Base-by-base conservation (phyloP, 768 basidiomycete species). In the Melanogaster broomeanus region DNA sequence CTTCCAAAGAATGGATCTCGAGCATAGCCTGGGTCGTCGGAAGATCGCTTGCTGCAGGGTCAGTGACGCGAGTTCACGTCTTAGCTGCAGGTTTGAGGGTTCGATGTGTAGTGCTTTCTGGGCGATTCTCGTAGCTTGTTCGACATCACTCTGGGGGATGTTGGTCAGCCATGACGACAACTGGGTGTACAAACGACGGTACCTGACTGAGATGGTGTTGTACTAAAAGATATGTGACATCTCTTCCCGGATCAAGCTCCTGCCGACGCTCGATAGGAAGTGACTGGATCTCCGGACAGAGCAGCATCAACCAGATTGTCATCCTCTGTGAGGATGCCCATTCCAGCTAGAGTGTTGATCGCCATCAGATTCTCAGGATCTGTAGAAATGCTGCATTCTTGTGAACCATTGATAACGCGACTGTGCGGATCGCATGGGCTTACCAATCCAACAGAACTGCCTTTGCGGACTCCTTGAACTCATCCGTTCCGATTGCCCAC, bases 281-380 rank as follows among this genome's bases (percentile, higher is more conserved):
- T 0, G 80, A 73, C 18, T 87, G 75, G 16, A 96, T 80, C 65
- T 97, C n/a, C 93, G 0, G 88, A 85, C 12, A 95, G 72, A 0
- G 93, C 88, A 2, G 93, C 94, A 64, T 95, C 91, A 22, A 94
- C 77, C 18, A 97, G 77, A 31, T 77, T 79, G 30, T 88, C 84
- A 60, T 96, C 93, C 30, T 77, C 76, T 3, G 87, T 87, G 47
- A 94, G 70, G 49, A 93, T 84, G 11, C 91, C 93, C 82, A 97
- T 93, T n/a, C 88, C 89, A 1, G 90, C 89, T 1, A 98, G 79
- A 0, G 85, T 80, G 41, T 87, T 90, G 66, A 96, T 88, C 1
- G 91, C 92, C 48, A 80, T 76, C 44, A 93, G 65, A 61, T 94
- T 91, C 54, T 87, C 87, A 0, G 87, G 79, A 63, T 96, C 90